phyloP scores from a whole-genome alignment of 345 rosid genomes.

The Carallia brachiata region DNA sequence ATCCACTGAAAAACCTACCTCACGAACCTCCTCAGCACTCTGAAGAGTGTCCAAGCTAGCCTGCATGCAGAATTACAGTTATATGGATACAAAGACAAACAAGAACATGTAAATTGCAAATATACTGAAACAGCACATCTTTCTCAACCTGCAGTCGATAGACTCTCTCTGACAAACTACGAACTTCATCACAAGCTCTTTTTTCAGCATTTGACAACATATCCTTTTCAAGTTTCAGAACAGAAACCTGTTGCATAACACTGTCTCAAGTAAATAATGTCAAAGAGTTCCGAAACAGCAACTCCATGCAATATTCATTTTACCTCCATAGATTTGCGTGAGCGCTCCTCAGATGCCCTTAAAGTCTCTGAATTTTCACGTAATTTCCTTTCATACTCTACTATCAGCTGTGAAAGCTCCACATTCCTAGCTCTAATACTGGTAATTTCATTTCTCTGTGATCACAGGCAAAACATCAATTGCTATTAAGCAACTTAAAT shows the following conservation, averaged over 20 bases:
- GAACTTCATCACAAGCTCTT: conserved; percentile 89
- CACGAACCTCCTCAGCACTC: conserved; percentile 83
- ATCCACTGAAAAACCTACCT: conserved; percentile 41
- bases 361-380: conserved; percentile 75
- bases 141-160: conserved; percentile 72
- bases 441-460: conserved; percentile 64
- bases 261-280: conserved; percentile 17
- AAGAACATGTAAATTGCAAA: conserved; percentile 18
- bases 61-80: conserved; percentile 35
- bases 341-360: conserved; percentile 68
- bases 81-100: conserved; percentile 6
- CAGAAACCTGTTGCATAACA: conserved; percentile 49
- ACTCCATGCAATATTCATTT: conserved; percentile 5
- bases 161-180: conserved; percentile 73
- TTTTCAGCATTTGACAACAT: conserved; percentile 76
- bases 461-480: conserved; percentile 21
- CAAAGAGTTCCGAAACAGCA: conserved; percentile 5
- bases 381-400: conserved; percentile 74
- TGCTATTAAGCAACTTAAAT: neutral
- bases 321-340: conserved; percentile 88
- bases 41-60: conserved; percentile 87
- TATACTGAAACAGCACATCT: conserved; percentile 7
- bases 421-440: conserved; percentile 73
- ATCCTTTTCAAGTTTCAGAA: conserved; percentile 78
- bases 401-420: conserved; percentile 76